phyloP scores from a whole-genome alignment of 225 moss, liverwort and hornwort genomes.

The Pseudoscleropodium purum region DNA sequence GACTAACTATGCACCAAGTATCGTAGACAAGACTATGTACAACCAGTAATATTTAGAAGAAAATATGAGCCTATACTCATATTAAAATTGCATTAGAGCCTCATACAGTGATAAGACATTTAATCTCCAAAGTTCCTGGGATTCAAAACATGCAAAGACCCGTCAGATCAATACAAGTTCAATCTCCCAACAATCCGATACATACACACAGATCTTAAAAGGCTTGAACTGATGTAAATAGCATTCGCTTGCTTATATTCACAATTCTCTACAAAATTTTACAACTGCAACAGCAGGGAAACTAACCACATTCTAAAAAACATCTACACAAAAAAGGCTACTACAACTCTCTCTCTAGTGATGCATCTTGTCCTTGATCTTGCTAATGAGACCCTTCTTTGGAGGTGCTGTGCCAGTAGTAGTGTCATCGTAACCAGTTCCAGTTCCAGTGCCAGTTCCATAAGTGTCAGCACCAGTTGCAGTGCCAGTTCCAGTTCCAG shows the following conservation, averaged over 20 bases:
- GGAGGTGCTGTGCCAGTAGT: background rate
- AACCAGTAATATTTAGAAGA: background rate
- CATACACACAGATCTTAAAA: too few relatives aligned
- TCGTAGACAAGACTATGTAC: background rate
- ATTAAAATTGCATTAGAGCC: too few relatives aligned
- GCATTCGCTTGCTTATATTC: background rate
- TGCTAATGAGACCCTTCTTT: constrained; percentile 6
- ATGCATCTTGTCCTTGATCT: constrained; percentile 32
- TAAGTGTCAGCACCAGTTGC: background rate
- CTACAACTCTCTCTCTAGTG: background rate
- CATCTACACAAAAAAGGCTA: background rate
- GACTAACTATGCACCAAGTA: too few relatives aligned
- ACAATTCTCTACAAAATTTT: background rate
- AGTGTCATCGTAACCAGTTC: background rate
- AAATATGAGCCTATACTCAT: accelerated
- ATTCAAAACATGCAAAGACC: background rate
- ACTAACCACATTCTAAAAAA: too few relatives aligned
- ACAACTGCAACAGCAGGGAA: background rate
- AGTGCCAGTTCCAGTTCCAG: background rate
- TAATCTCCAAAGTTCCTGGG: background rate
- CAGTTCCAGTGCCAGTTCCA: background rate
- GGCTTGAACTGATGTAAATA: background rate
- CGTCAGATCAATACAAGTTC: background rate
- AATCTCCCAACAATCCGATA: too few relatives aligned
- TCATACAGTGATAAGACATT: too few relatives aligned